phyloP scores from a whole-genome alignment of 371 early-diverging fungal genomes.

The Mortierella sp. region DNA sequence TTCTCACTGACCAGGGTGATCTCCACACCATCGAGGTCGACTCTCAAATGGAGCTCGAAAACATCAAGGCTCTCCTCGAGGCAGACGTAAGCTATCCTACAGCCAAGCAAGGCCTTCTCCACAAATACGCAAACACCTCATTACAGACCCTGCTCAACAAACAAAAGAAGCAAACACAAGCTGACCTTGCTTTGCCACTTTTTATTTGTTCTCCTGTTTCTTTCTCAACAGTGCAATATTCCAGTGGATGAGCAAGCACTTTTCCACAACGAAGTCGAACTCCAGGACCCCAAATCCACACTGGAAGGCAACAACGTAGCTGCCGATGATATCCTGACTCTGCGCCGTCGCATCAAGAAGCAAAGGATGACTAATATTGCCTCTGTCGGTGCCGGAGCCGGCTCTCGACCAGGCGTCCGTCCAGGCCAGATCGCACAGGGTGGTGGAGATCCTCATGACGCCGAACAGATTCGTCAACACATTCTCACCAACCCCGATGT shows the following conservation, averaged over 20 bases:
- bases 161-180: neutral
- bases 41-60: conserved; percentile 84
- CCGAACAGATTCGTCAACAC: conserved; percentile 84
- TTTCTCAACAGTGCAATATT: conserved; percentile 64
- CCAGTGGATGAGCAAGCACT: conserved; percentile 68
- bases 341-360: conserved; percentile 58
- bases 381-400: conserved; percentile 21
- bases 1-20: conserved; percentile 75
- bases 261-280: conserved; percentile 70
- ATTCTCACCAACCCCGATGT: conserved; percentile 77
- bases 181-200: conserved; percentile 5
- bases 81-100: conserved; percentile 70
- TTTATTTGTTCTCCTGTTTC: neutral
- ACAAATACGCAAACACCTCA: neutral
- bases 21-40: conserved; percentile 82
- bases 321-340: conserved; percentile 83
- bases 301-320: conserved; percentile 75
- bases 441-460: conserved; percentile 58
- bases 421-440: conserved; percentile 36
- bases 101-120: neutral
- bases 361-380: conserved; percentile 35
- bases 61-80: conserved; percentile 87
- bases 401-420: conserved; percentile 17
- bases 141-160: neutral
- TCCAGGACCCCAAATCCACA: conserved; percentile 73